Evolutionary conservation across 108 stramenopile genomes (phyloP), one percentile per base, ranked within the genome.

Genomic region (Cyclostephanos tholiformis): DNA sequence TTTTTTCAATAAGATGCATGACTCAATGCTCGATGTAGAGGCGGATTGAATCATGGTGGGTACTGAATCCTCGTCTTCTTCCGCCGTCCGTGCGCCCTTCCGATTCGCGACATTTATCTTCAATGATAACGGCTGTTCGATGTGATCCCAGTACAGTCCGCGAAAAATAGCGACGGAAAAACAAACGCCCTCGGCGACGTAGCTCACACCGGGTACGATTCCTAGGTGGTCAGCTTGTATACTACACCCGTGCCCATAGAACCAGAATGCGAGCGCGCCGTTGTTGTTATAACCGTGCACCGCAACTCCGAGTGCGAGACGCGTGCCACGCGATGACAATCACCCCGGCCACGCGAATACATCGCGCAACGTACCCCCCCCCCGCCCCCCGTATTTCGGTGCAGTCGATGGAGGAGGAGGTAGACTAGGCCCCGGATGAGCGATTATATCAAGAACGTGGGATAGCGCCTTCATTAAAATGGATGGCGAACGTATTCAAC

Each of bases 211-310:
- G 72, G 65, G 68, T 82, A 88, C 4, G 49, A 58, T 71, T 83
- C 71, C 62, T 80, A 59, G 60, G 76, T 67, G 41, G 76, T 72
- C 14, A 88, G 61, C n/a, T 74, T 52, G 63, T 88, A 88, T 6
- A 88, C 79, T 63, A n/a, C n/a, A n/a, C n/a, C 85, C 87, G 44
- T 80, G 63, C 26, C 87, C 87, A 63, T 74, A 72, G 55, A 85
- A 88, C 55, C 74, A 85, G 6, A 77, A 63, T 14, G 56, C 55
- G 16, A 68, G 52, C 16, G 27, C 14, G 10, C 82, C 84, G 23
- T 32, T 46, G 51, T 88, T 88, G 70, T 84, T 60, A 32, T 79
- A 68, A 29, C 71, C 65, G 61, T 88, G 87, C 3, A 79, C 59
- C 30, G 74, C 36, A 56, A 56, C 87, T 85, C 84, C 84, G 85